Base-by-base conservation (phyloP, 2,329 filamentous ascomycete species). In the Neofusicoccum laricinum region DNA sequence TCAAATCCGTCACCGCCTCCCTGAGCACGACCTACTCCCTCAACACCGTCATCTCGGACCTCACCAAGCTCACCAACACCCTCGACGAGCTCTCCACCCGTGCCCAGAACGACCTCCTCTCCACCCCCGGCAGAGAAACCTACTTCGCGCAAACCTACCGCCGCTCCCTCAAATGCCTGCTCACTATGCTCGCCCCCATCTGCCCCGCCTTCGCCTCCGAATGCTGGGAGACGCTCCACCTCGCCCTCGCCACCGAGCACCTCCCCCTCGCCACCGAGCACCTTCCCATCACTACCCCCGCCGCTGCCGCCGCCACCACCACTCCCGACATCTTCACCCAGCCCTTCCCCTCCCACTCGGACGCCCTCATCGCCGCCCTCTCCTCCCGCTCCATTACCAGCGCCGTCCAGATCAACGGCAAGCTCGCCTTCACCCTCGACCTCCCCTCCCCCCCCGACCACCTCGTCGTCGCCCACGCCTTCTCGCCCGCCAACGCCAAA, bases 391-490 rank as follows among this genome's bases (percentile, higher is more conserved):
- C 77, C 67, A 77, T 84, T 73, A 79, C 75, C 3, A 90, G 87
- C 68, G 89, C 89, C 0, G 87, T 96, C 15, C 90, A 93, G 71
- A 78, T 96, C 66, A 92, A 96, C 71, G 92, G 92, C n/a, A 93
- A 90, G 75, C 76, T 91, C 67, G 87, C 86, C 41, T 89, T 89
- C 67, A 85, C 48, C 85, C 0, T 83, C 89, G 6, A 32, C 30
- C 17, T 53, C 7, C 46, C 21, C 14, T 40, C 14, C n/a, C 61
- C 50, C 74, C 8, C 68, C 71, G 61, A 80, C 46, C 19, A 86
- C 80, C 71, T 79, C 82, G 71, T 87, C 89, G 66, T 90, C 85
- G 68, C 90, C 84, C 92, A 93, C 96, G 0, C 89, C 90, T 10
- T 69, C 87, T 30, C 25, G 25, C 7, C 25, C 25, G 40, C 86